Evolutionary conservation across 768 basidiomycete species (phyloP).

Genomic region (Galerina marginata): DNA sequence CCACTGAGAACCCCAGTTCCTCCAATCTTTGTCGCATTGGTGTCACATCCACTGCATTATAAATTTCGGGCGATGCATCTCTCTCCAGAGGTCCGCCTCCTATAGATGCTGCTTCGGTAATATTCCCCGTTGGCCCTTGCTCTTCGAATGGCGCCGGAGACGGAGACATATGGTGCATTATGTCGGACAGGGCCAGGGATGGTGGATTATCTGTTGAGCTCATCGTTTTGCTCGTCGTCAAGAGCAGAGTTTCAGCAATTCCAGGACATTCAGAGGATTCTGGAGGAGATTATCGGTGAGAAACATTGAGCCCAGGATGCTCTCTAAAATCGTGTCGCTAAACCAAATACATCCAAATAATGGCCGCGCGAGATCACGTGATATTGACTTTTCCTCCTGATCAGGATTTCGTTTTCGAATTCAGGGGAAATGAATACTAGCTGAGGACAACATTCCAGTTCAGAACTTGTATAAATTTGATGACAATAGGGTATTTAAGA

Average conservation of each 20-base stretch:
- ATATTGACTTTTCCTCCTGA: slow-evolving; percentile 10
- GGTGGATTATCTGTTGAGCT: slow-evolving; percentile 28
- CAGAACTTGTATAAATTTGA: no score
- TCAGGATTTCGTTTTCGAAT: neutral
- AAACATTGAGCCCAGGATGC: slow-evolving; percentile 1
- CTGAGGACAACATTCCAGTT: neutral
- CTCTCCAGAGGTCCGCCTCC: slow-evolving; percentile 12
- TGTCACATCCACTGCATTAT: slow-evolving; percentile 53
- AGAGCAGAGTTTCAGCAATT: slow-evolving; percentile 5
- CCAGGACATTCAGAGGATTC: slow-evolving; percentile 1
- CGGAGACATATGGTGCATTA: slow-evolving; percentile 58
- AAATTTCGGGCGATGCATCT: slow-evolving; percentile 33
- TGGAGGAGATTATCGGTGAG: slow-evolving; percentile 7
- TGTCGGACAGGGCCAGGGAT: slow-evolving; percentile 57
- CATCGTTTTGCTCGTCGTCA: slow-evolving; percentile 14
- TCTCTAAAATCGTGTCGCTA: slow-evolving; percentile 28
- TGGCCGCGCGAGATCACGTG: slow-evolving; percentile 33
- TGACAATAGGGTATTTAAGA: no score
- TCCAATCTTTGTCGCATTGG: slow-evolving; percentile 52
- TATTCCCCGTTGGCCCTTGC: slow-evolving; percentile 17
- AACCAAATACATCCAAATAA: slow-evolving; percentile 27
- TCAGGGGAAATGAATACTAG: neutral
- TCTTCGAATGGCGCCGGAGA: slow-evolving; percentile 46
- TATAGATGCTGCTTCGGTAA: slow-evolving; percentile 24
- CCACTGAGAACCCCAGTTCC: slow-evolving; percentile 44